Evolutionary conservation across 371 early-diverging fungal species (phyloP).

Genomic region (Rhizopus microsporus): DNA sequence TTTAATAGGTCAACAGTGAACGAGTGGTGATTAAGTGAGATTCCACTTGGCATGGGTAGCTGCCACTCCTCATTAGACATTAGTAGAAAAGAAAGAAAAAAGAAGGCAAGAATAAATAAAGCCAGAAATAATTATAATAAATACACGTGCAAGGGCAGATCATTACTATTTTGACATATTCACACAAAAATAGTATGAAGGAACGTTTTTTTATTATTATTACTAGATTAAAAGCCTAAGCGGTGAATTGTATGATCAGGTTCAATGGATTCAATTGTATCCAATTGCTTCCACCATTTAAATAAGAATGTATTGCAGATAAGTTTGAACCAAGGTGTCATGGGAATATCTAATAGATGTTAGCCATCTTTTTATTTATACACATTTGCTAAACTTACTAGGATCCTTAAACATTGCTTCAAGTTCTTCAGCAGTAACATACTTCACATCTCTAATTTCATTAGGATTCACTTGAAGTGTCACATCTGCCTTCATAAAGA

Average conservation of each 20-base stretch:
- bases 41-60: slow-evolving; percentile 34
- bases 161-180: slow-evolving; percentile 6
- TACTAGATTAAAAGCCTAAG: slow-evolving; percentile 43
- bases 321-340: slow-evolving; percentile 97
- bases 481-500: slow-evolving; percentile 79
- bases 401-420: slow-evolving; percentile 70
- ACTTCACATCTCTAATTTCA: slow-evolving; percentile 79
- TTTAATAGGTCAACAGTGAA: slow-evolving; percentile 29
- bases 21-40: slow-evolving; percentile 26
- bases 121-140: slow-evolving; percentile 6
- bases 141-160: not conserved
- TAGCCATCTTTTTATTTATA: not conserved
- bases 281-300: slow-evolving; percentile 93
- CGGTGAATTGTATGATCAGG: slow-evolving; percentile 81
- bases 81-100: slow-evolving; percentile 2
- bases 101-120: slow-evolving; percentile 7
- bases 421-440: slow-evolving; percentile 83
- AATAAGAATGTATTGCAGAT: slow-evolving; percentile 90
- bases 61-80: slow-evolving; percentile 22
- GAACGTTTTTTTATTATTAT: slow-evolving; percentile 4
- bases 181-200: not conserved
- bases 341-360: slow-evolving; percentile 44
- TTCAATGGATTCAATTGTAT: slow-evolving; percentile 62
- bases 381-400: slow-evolving; percentile 26
- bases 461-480: slow-evolving; percentile 71